These are phyloP conservation scores for Vaccinium myrtillus DNA, from an alignment of 148 eudicot genomes.

Conservation along the genomic window DNA sequence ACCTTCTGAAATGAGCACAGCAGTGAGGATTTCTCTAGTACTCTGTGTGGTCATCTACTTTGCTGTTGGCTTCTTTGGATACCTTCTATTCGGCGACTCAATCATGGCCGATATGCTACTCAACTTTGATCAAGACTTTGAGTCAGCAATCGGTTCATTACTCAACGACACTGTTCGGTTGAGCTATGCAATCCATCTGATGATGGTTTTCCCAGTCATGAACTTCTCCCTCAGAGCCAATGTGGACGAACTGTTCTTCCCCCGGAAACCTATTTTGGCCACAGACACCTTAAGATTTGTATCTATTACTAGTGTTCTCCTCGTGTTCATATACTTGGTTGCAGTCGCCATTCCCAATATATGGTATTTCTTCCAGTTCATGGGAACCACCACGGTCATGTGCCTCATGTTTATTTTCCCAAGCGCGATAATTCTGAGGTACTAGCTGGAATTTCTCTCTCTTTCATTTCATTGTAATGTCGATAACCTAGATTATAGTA, in stretches of 20 bases:
- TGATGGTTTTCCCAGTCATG: constrained; percentile 86
- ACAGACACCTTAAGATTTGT: constrained; percentile 53
- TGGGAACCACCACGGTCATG: constrained; percentile 87
- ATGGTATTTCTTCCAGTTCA: constrained; percentile 90
- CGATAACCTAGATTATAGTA: neutral
- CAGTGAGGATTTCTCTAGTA: constrained; percentile 70
- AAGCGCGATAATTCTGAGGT: constrained; percentile 75
- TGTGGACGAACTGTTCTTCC: constrained; percentile 68
- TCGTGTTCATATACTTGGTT: constrained; percentile 50
- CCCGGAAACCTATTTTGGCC: constrained; percentile 41
- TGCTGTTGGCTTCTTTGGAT: constrained; percentile 89
- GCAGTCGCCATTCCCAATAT: constrained; percentile 80
- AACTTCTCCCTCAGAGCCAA: constrained; percentile 73
- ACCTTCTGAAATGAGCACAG: constrained; percentile 77
- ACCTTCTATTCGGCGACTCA: constrained; percentile 81
- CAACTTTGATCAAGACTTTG: constrained; percentile 64
- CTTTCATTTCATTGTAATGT: neutral
- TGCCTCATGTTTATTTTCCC: constrained; percentile 85
- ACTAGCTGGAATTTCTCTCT: constrained; percentile 10
- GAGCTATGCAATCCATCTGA: constrained; percentile 84
- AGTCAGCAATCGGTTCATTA: constrained; percentile 38
- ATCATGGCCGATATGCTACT: constrained; percentile 90
- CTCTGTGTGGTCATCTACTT: constrained; percentile 74
- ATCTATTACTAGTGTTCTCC: constrained; percentile 52
- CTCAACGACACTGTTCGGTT: constrained; percentile 62